Base-by-base conservation (phyloP, 108 stramenopile genomes). In the Nitzschia sp. region DNA sequence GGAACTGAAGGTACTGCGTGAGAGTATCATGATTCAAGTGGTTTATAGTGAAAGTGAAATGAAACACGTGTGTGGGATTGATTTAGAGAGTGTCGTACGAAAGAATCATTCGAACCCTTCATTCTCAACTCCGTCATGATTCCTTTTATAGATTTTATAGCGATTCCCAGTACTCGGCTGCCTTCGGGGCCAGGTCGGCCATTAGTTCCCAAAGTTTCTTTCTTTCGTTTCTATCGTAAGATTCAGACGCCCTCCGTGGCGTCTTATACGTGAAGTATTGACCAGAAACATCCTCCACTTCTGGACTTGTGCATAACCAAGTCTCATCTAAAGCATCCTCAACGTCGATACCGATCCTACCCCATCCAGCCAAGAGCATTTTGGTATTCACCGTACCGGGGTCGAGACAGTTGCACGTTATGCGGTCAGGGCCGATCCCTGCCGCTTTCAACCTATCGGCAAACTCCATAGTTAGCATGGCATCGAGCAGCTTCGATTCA, bases 311-410 rank as follows among this genome's bases (percentile, higher is more conserved):
- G 32, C 77, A 78, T 25, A 72, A 47, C 63, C 58, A 78, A 16
- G 65, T 66, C 61, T 78, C 65, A 45, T 78, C 77, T 28, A 71
- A 53, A 16, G 74, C 74, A 27, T 56, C 50, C 16, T 62, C 35
- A 1, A 68, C 60, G 28, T 66, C 62, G 33, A 96, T 94, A 46
- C 96, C 96, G 58, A 85, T 85, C n/a, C 81, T 64, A 5, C 96
- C 96, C 96, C 96, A 97, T 16, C 94, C 94, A 2, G 92, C 93
- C 48, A 91, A 64, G 0, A 97, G 74, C 94, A 96, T 97, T 66
- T 95, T 96, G 2, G 94, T 97, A 77, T 97, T 96, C 33, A 97
- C 96, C 0, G 94, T 97, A 6, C 96, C 94, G 1, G 96, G 96
- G 75, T 97, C 96, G 58, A 94, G 28, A 55, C 61, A 64, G 48